Evolutionary conservation across 2,329 filamentous ascomycete species (phyloP), one percentile per base, ranked within the genome.

Genomic region (Trichophyton simii): DNA sequence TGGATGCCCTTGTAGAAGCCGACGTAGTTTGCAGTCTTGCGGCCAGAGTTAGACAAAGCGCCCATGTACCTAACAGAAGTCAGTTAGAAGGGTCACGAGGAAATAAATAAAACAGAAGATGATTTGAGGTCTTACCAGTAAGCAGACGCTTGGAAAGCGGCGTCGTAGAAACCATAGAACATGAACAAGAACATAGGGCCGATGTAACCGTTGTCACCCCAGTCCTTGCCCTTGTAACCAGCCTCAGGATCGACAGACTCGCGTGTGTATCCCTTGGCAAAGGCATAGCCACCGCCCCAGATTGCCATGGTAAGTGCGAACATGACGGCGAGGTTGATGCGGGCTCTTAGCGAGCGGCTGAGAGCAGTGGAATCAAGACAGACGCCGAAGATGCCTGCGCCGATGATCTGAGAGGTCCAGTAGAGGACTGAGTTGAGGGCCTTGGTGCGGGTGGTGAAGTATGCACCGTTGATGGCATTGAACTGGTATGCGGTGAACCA

Each of bases 1-100:
- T 95, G 90, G 65, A 95, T 88, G 58, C 87, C 87, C 78, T 94
- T 94, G 82, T 94, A 94, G 79, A 88, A 91, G 65, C 89, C 91
- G 48, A 90, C 88, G 70, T 92, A 87, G 79, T 96, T 96, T 77
- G 92, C 91, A 31, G 92, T 83, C 74, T 91, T 92, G 73, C 91
- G 89, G 63, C 88, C 85, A 65, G 92, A 95, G 82, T 97, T 97
- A 71, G 89, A 91, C 50, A 96, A 80, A 6, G 91, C 84, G 58
- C 92, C 92, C 87, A 97, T 96, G 78, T 87, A 91, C 86, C 86
- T 87, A 58, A 58, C 7, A 11, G 31, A 60, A 42, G 3, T 31
- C 4, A 8, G 15, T 62, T 54, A 58, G 60, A 41, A 50, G 3
- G 31, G 11, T 18, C 41, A 42, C 31, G 22, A 52, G 25, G 36